Conservation (phyloP, 441 rosid species). For the Populus trichocarpa region DNA sequence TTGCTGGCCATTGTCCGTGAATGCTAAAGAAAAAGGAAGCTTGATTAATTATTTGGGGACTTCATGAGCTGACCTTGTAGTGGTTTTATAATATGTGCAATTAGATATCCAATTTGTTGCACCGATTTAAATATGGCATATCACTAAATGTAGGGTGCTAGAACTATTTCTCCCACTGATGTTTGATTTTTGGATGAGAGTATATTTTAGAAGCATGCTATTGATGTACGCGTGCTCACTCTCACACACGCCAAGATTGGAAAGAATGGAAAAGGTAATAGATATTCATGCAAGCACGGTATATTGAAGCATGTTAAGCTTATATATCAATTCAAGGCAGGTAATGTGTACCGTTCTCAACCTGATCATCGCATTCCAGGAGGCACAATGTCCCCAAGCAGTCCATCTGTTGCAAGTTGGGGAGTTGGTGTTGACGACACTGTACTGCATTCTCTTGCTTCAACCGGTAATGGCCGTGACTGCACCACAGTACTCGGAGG, state of each 20-base stretch:
- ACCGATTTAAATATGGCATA: background rate
- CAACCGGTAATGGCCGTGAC: constrained; percentile 25
- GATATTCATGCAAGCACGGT: background rate
- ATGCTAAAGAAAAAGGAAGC: background rate
- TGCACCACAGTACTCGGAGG: constrained; percentile 21
- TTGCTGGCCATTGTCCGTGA: background rate
- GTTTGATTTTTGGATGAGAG: background rate
- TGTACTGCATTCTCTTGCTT: constrained; percentile 15
- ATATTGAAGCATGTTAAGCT: background rate
- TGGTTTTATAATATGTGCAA: background rate
- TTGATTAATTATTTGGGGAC: background rate
- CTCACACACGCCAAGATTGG: background rate
- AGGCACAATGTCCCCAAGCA: constrained; percentile 88
- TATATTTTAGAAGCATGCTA: background rate
- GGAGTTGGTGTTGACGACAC: constrained; percentile 12
- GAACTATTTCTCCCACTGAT: background rate
- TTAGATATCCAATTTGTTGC: background rate
- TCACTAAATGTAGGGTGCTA: background rate
- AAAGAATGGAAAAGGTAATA: background rate
- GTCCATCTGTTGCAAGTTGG: constrained; percentile 46
- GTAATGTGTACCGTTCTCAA: constrained; percentile 22
- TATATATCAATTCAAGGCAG: background rate
- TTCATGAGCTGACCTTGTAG: background rate
- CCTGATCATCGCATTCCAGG: constrained; percentile 43
- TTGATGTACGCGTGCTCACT: background rate